Evolutionary conservation across 148 eudicot genomes (phyloP).

Genomic region (Linanthus parryae): DNA sequence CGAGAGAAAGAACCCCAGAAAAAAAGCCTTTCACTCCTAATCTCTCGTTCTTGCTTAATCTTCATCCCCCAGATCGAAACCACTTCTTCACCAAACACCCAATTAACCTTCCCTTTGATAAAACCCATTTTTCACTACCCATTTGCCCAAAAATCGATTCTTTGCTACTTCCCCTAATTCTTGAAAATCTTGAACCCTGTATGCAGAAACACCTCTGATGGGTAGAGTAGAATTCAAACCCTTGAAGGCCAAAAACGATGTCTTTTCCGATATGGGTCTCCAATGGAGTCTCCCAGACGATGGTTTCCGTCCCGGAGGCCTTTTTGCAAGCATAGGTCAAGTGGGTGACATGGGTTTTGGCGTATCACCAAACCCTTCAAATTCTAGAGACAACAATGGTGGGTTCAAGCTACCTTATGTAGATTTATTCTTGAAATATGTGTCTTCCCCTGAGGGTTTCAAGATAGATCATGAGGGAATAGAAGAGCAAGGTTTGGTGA

Average conservation of each 20-base stretch:
- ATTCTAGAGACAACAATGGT: too few species aligned
- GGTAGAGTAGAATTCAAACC: conserved; percentile 18
- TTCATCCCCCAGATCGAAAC: too few species aligned
- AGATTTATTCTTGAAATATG: conserved; percentile 3
- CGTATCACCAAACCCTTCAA: too few species aligned
- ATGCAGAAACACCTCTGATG: too few species aligned
- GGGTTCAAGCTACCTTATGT: conserved; percentile 15
- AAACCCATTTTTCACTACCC: conserved; percentile 10
- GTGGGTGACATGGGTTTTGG: too few species aligned
- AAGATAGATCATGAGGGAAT: conserved; percentile 17
- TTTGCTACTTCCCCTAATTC: background rate
- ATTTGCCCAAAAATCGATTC: conserved; percentile 1
- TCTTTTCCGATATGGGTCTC: conserved; percentile 34
- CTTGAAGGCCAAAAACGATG: conserved; percentile 16
- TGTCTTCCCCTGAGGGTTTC: too few species aligned
- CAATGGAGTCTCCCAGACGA: conserved; percentile 30
- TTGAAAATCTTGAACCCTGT: too few species aligned
- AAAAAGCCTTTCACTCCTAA: too few species aligned
- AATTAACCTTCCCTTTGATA: too few species aligned
- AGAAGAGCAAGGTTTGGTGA: conserved; percentile 10
- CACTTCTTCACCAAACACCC: too few species aligned
- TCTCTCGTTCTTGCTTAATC: too few species aligned
- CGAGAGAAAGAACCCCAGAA: too few species aligned
- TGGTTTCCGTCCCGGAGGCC: conserved; percentile 18
- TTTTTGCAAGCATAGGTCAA: conserved; percentile 37